These are phyloP conservation scores for Cadophora luteo-olivacea DNA, from an alignment of 2,329 filamentous ascomycete genomes.

Conservation along the genomic window DNA sequence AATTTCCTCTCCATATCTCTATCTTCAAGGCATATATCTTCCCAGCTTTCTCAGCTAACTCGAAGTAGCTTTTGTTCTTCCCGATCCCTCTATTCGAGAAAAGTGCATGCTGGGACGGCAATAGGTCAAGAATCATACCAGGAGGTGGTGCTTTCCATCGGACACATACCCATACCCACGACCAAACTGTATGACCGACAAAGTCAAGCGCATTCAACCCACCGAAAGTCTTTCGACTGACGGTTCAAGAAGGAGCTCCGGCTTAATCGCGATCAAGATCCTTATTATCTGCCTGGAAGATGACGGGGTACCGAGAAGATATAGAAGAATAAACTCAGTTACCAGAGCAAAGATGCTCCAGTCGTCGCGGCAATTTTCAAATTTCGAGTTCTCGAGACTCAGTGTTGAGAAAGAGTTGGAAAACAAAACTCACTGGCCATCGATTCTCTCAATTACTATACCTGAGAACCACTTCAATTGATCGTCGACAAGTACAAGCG, in stretches of 20 bases:
- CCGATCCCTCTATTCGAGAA: not conserved
- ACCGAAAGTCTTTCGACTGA: constrained; percentile 77
- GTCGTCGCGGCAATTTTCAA: constrained; percentile 43
- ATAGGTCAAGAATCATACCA: not conserved
- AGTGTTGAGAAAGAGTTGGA: not conserved
- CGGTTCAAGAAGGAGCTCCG: constrained; percentile 92
- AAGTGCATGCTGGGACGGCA: not conserved
- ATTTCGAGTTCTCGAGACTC: not conserved
- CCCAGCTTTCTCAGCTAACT: not conserved
- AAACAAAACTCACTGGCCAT: constrained; percentile 1
- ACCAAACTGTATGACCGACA: constrained; percentile 53
- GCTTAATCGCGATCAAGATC: constrained; percentile 90
- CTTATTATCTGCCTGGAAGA: constrained; percentile 76
- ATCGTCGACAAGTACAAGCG: not conserved
- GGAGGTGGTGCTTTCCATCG: not conserved
- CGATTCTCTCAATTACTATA: not conserved
- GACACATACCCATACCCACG: not conserved
- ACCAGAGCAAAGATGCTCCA: constrained; percentile 50
- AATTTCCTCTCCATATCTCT: not conserved
- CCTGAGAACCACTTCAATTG: not conserved
- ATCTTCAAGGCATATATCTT: not conserved
- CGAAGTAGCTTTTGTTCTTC: not conserved
- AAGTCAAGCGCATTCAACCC: constrained; percentile 97
- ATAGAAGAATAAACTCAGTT: constrained; percentile 67
- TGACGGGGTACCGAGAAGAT: constrained; percentile 84